These are phyloP conservation scores for Asterionellopsis glacialis DNA, from an alignment of 108 stramenopile species.

Conservation along the genomic window DNA sequence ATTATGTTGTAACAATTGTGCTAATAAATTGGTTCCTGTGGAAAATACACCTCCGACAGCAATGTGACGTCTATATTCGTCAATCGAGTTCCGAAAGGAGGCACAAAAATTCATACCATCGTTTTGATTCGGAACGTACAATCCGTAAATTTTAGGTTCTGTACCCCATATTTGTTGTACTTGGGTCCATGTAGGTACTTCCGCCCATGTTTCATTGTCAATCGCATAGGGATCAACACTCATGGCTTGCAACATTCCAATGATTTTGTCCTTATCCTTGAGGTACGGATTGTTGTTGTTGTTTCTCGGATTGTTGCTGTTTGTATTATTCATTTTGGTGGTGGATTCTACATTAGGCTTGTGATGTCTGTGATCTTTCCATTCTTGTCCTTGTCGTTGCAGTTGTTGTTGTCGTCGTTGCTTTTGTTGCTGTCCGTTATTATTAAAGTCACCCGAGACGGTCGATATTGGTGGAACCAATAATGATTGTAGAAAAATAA, in stretches of 20 bases:
- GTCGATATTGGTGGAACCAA: too few species aligned
- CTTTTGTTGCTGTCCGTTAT: too few species aligned
- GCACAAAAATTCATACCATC: conserved; percentile 47
- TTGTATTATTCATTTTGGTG: not conserved
- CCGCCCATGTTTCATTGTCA: conserved; percentile 34
- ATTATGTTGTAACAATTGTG: conserved; percentile 59
- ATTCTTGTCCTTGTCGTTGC: too few species aligned
- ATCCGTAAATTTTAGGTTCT: conserved; percentile 35
- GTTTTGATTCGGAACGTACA: too few species aligned
- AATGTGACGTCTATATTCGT: conserved; percentile 52
- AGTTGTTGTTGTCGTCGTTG: too few species aligned
- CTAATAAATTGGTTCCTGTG: conserved; percentile 77
- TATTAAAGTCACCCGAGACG: too few species aligned
- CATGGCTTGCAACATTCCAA: conserved; percentile 44
- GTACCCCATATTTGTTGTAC: conserved; percentile 48
- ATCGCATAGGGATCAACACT: conserved; percentile 21
- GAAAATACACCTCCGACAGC: conserved; percentile 77
- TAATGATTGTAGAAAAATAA: too few species aligned
- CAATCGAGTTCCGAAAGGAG: conserved; percentile 34
- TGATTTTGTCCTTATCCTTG: conserved; percentile 28
- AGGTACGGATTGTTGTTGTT: conserved; percentile 1
- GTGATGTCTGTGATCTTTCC: too few species aligned
- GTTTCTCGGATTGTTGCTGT: conserved; percentile 2
- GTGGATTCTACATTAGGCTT: too few species aligned
- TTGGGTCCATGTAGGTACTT: conserved; percentile 60